A percentile compares a stretch with the other conserved stretches of the same genome.
These are phyloP conservation scores for Cladobotryum mycophilum DNA, from an alignment of 2,329 filamentous ascomycete species.

Conservation along the genomic window DNA sequence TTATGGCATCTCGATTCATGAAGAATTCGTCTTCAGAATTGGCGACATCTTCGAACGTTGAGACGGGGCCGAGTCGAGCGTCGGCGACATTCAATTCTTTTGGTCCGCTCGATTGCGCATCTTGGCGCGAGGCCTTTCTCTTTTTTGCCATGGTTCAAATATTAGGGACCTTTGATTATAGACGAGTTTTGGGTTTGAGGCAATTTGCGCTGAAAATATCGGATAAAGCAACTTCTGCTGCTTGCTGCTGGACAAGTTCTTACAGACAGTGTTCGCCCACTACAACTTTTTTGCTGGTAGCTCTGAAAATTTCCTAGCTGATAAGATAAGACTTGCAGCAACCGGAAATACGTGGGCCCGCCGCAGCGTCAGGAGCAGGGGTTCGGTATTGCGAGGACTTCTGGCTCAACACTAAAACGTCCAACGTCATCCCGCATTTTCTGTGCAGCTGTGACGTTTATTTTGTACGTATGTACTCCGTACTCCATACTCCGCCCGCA, in stretches of 20 bases:
- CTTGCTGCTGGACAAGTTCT: too few species aligned
- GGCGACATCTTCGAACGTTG: constrained; percentile 75
- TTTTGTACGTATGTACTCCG: too few species aligned
- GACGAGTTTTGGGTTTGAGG: not conserved
- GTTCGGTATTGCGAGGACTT: too few species aligned
- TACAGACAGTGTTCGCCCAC: not conserved
- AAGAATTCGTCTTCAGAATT: constrained; percentile 95
- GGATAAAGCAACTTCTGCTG: too few species aligned
- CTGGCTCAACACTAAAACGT: too few species aligned
- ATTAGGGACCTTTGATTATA: not conserved
- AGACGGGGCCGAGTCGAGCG: constrained; percentile 55
- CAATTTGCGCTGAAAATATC: not conserved
- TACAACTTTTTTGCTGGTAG: constrained; percentile 5
- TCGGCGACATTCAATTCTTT: constrained; percentile 50
- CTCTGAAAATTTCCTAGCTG: constrained; percentile 16
- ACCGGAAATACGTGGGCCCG: constrained; percentile 10
- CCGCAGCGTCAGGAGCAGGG: too few species aligned
- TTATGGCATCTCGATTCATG: constrained; percentile 75
- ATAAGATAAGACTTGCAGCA: constrained; percentile 16
- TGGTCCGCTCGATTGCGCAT: constrained; percentile 41
- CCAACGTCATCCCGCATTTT: too few species aligned
- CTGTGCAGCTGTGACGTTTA: too few species aligned
- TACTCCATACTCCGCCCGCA: too few species aligned
- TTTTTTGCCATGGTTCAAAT: constrained; percentile 51
- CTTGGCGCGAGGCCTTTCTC: constrained; percentile 60